Conservation (phyloP, 2,329 filamentous ascomycete genomes). For the Clonostachys byssicola region DNA sequence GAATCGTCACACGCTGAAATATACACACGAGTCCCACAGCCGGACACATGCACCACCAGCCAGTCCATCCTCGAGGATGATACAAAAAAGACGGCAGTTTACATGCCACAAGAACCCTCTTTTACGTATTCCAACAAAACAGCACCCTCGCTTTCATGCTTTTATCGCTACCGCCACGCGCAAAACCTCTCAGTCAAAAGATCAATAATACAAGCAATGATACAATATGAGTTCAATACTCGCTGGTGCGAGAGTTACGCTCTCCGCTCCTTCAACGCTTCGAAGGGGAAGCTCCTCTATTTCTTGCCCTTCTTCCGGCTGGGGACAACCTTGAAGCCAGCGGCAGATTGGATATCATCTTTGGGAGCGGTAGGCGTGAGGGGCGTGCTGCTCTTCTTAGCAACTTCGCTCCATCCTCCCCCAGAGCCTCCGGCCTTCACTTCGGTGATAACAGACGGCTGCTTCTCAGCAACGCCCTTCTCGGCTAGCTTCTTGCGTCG, state of each 20-base stretch:
- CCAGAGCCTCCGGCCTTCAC: slow-evolving; percentile 26
- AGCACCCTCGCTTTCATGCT: too few relatives aligned
- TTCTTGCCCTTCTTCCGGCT: slow-evolving; percentile 90
- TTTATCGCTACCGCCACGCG: too few relatives aligned
- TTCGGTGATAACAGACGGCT: slow-evolving; percentile 52
- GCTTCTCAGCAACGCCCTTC: slow-evolving; percentile 80
- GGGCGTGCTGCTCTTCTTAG: slow-evolving; percentile 71
- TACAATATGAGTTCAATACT: too few relatives aligned
- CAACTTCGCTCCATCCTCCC: slow-evolving; percentile 93
- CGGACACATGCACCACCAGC: too few relatives aligned
- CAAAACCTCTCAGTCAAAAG: too few relatives aligned
- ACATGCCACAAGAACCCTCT: too few relatives aligned
- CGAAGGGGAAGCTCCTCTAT: slow-evolving; percentile 24
- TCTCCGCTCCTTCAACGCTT: slow-evolving; percentile 5
- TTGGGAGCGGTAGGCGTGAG: slow-evolving; percentile 30
- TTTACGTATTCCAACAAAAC: too few relatives aligned
- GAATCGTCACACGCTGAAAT: too few relatives aligned
- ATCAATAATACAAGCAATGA: too few relatives aligned
- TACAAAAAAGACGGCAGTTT: too few relatives aligned
- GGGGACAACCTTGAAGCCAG: slow-evolving; percentile 85
- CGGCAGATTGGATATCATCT: slow-evolving; percentile 32
- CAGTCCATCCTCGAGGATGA: too few relatives aligned
- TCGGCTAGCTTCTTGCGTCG: slow-evolving; percentile 91
- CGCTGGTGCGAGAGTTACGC: neutral
- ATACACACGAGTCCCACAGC: too few relatives aligned